Evolutionary conservation across 345 rosid species (phyloP).

Genomic region (Eutrema heterophyllum): DNA sequence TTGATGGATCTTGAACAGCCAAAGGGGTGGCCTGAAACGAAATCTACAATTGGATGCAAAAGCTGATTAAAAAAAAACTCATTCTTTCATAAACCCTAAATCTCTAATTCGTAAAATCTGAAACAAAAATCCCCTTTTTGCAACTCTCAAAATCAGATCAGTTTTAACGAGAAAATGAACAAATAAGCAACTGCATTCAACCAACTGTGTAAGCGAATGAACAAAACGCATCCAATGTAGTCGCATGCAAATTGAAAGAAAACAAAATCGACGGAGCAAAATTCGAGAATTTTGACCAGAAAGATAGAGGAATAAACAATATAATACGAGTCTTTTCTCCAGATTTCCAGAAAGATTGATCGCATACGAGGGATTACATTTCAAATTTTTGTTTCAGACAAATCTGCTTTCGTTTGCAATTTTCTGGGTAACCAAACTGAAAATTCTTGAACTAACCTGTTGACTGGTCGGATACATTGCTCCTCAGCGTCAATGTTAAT

Average conservation of each 20-base stretch:
- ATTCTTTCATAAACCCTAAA: background rate
- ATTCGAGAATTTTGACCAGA: background rate
- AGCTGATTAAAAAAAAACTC: background rate
- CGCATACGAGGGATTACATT: background rate
- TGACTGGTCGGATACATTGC: conserved; percentile 23
- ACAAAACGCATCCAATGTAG: conserved; percentile 12
- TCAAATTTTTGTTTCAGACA: background rate
- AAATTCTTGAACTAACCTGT: conserved; percentile 12
- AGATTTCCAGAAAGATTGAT: background rate
- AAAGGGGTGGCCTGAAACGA: conserved; percentile 27
- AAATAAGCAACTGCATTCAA: background rate
- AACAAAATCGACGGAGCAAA: background rate
- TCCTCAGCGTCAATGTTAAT: background rate
- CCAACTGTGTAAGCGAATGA: background rate
- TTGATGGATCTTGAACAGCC: conserved; percentile 30
- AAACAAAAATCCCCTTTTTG: background rate
- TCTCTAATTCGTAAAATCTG: background rate
- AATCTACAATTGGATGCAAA: conserved; percentile 24
- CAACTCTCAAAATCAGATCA: background rate
- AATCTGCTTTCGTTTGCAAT: background rate
- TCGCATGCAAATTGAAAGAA: conserved; percentile 17
- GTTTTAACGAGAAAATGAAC: background rate
- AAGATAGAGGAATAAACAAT: background rate
- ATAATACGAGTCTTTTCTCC: background rate
- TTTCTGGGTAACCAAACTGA: background rate